These are phyloP conservation scores for Nannochloris sp. DNA, from an alignment of 139 green algal species.

Conservation along the genomic window DNA sequence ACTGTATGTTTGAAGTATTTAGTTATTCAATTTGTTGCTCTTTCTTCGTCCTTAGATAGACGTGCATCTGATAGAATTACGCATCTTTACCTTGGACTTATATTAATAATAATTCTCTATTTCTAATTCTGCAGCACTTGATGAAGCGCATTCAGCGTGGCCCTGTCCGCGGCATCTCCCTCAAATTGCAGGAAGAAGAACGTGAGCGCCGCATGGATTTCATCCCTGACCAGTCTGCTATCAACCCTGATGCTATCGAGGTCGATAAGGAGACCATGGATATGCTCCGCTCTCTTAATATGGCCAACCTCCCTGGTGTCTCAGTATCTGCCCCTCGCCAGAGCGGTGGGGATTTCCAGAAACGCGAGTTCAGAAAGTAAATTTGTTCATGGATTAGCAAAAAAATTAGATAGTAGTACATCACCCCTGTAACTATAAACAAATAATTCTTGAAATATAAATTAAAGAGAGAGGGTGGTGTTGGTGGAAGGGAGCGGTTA, in stretches of 20 bases:
- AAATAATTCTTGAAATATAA: no score
- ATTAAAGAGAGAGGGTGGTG: no score
- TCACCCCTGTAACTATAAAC: no score
- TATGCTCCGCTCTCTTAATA: slow-evolving; percentile 90
- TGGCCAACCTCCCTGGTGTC: slow-evolving; percentile 81
- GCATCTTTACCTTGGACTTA: no score
- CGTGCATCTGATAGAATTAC: not conserved
- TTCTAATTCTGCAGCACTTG: slow-evolving; percentile 72
- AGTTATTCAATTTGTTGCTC: no score
- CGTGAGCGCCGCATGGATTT: slow-evolving; percentile 98
- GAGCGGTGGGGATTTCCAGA: not conserved
- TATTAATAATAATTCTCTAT: not conserved
- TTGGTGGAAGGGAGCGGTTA: not conserved
- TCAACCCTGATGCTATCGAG: slow-evolving; percentile 91
- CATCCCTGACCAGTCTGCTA: slow-evolving; percentile 94
- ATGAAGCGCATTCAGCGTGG: slow-evolving; percentile 99
- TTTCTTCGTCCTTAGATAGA: not conserved
- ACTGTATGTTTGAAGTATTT: slow-evolving; percentile 59
- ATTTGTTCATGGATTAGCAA: not conserved
- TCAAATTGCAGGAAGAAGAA: slow-evolving; percentile 99
- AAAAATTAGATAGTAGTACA: not conserved
- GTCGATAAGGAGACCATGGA: slow-evolving; percentile 97
- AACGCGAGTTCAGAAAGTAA: not conserved
- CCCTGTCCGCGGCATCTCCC: slow-evolving; percentile 97
- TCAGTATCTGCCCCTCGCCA: slow-evolving; percentile 1